phyloP scores from a whole-genome alignment of 2,329 filamentous ascomycete species.

The Botrytis galanthina region DNA sequence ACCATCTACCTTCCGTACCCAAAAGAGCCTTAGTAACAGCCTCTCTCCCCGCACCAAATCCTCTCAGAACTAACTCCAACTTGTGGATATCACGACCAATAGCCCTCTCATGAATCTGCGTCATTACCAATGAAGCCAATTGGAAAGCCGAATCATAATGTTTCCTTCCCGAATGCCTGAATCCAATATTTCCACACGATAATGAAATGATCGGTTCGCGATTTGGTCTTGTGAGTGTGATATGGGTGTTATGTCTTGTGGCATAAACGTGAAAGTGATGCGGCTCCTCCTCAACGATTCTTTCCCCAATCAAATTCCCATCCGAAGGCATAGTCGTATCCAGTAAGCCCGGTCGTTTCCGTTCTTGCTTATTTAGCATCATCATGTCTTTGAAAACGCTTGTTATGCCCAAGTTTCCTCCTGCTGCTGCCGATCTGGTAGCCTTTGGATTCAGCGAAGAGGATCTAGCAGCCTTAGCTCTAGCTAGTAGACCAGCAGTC shows the following conservation, averaged over 20 bases:
- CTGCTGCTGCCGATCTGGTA: conserved; percentile 1
- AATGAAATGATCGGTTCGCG: conserved; percentile 75
- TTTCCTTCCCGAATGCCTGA: conserved; percentile 75
- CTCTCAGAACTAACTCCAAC: conserved; percentile 78
- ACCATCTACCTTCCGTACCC: conserved; percentile 74
- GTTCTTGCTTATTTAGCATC: neutral
- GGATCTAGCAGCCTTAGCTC: neutral
- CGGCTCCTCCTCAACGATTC: conserved; percentile 51
- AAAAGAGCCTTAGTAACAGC: conserved; percentile 87
- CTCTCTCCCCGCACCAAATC: conserved; percentile 84
- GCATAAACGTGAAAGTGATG: conserved; percentile 86
- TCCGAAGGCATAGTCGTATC: neutral
- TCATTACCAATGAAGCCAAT: conserved; percentile 77
- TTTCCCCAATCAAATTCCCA: conserved; percentile 30
- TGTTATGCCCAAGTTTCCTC: neutral
- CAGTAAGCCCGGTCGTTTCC: neutral
- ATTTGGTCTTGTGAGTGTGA: conserved; percentile 83
- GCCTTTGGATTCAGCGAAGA: conserved; percentile 16
- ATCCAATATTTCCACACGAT: conserved; percentile 86
- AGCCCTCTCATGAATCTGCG: conserved; percentile 78
- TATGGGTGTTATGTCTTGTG: conserved; percentile 91
- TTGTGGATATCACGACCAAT: conserved; percentile 71
- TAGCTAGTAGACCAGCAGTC: neutral
- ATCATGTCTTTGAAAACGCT: conserved; percentile 7
- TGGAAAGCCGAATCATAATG: conserved; percentile 93